These are phyloP conservation scores for Citrullus mucosospermus DNA, from an alignment of 306 rosid species.

Conservation along the genomic window DNA sequence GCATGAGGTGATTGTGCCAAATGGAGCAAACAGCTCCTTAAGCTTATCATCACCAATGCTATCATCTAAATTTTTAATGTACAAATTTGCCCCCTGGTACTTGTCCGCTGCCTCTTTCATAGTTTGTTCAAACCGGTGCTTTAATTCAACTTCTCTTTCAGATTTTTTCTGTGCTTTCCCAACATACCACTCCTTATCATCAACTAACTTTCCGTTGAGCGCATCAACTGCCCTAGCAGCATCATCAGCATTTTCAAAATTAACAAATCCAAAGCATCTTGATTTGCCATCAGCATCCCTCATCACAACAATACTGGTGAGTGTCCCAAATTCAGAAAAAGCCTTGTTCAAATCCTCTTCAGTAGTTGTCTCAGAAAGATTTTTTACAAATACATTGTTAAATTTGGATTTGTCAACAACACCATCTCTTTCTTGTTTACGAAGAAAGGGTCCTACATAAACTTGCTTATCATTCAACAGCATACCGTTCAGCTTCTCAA, in stretches of 20 bases:
- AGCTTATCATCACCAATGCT: constrained; percentile 22
- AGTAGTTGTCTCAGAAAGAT: constrained; percentile 15
- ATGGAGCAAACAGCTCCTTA: constrained; percentile 18
- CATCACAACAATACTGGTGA: constrained; percentile 27
- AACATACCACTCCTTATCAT: constrained; percentile 27
- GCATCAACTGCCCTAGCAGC: constrained; percentile 22
- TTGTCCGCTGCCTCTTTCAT: constrained; percentile 24
- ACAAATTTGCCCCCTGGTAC: constrained; percentile 20
- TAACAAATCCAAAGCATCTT: constrained; percentile 27
- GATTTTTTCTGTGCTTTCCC: constrained; percentile 27
- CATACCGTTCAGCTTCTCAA: constrained; percentile 23
- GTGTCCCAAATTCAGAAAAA: constrained; percentile 20
- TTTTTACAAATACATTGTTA: constrained; percentile 26
- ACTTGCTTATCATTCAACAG: constrained; percentile 29
- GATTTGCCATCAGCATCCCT: constrained; percentile 29
- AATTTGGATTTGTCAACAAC: constrained; percentile 16
- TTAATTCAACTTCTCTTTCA: constrained; percentile 26
- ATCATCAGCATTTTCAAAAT: constrained; percentile 23
- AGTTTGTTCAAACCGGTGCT: constrained; percentile 19
- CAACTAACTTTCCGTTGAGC: constrained; percentile 21
- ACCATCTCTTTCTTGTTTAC: constrained; percentile 22
- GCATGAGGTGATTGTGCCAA: constrained; percentile 29
- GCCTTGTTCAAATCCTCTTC: constrained; percentile 19
- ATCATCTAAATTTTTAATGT: constrained; percentile 28
- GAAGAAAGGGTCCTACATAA: constrained; percentile 26